Base-by-base conservation (phyloP, 2,329 filamentous ascomycete species). In the Domatiomyces catenatus region DNA sequence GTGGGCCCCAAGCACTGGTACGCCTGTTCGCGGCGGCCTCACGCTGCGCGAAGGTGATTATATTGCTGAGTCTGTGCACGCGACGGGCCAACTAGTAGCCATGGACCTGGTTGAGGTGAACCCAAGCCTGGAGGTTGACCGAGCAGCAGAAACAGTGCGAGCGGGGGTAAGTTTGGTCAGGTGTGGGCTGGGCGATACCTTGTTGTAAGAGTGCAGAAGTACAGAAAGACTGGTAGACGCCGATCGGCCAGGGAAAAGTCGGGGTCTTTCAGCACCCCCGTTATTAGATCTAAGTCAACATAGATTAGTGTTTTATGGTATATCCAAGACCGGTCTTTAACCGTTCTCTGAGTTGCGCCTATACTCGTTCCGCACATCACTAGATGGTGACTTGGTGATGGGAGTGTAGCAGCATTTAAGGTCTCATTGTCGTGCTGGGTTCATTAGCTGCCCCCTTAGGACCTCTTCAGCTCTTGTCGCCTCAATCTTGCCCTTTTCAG, bases 21-120 rank as follows among this genome's bases (percentile, higher is more conserved):
- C 92, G 2, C 88, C 92, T 0, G 92, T 98, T 28, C 79, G 92
- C 62, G 92, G 92, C 43, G 92, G 92, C 0, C 70, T 98, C 65
- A 98, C 92, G 2, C 75, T 98, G 61, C 80, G 92, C 50, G 92
- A 98, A 71, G 92, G 92, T 42, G 92, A 96, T 67, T 98, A 86
- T 70, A 96, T 98, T 67, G 93, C 88, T 61, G 92, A 90, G 70
- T 81, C 77, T 58, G 82, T 90, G 19, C 84, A 90, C 66, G 75
- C 85, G 71, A 88, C 84, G 5, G 85, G 86, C 49, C 84, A 78
- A 64, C 69, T 90, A 50, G 73, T 90, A 8, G 84, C 84, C 44
- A 81, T 92, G 69, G 86, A 92, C 65, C 69, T 92, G 57, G 86
- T 90, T 55, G 84, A 89, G 70, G 83, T 89, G 56, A 89, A 88